Evolutionary conservation across 306 rosid genomes (phyloP).

Genomic region (Quercus cerris): DNA sequence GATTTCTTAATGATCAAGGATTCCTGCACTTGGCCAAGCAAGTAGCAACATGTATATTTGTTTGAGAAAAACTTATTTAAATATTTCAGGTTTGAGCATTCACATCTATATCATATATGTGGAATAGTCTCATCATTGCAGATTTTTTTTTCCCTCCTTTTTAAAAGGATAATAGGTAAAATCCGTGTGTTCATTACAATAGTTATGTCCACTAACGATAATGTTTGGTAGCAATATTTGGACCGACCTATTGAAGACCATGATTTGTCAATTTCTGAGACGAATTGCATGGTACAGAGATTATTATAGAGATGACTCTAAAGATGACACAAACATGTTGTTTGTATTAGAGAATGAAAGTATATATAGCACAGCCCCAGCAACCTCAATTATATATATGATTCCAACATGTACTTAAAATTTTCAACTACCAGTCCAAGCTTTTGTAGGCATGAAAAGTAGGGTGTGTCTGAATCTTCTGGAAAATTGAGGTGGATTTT

Average conservation of each 20-base stretch:
- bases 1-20: conserved; percentile 51
- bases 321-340: conserved; percentile 32
- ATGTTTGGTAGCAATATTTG: background rate
- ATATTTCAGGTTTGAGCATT: conserved; percentile 42
- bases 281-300: conserved; percentile 2
- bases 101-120: conserved; percentile 12
- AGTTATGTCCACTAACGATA: background rate
- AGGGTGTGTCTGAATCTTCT: conserved; percentile 74
- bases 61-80: conserved; percentile 19
- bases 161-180: background rate
- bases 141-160: background rate
- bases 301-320: conserved; percentile 1
- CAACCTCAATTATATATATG: conserved; percentile 24
- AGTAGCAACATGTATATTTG: conserved; percentile 8
- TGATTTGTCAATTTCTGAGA: conserved; percentile 23
- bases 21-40: conserved; percentile 54
- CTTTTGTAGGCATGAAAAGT: conserved; percentile 52
- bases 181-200: background rate
- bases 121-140: conserved; percentile 17
- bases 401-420: conserved; percentile 35
- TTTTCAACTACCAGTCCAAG: conserved; percentile 33
- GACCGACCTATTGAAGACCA: conserved; percentile 12
- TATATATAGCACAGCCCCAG: conserved; percentile 17
- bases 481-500: conserved; percentile 84
- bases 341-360: conserved; percentile 32